A percentile compares a stretch with the other conserved stretches of the same genome.
These are phyloP conservation scores for Aspergillus clavatus DNA, from an alignment of 2,329 filamentous ascomycete species.

Conservation along the genomic window DNA sequence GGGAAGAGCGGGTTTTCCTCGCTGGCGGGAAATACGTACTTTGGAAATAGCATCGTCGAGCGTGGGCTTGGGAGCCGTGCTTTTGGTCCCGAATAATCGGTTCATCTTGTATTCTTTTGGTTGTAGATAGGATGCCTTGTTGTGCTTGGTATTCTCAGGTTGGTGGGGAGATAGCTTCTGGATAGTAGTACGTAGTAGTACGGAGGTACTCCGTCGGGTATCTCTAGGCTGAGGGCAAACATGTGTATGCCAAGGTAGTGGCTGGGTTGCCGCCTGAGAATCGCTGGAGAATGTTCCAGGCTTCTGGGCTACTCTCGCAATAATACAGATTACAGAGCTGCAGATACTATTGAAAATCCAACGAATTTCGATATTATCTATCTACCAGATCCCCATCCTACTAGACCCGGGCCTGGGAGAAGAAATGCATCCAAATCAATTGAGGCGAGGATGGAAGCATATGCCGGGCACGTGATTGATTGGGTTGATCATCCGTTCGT, in stretches of 20 bases:
- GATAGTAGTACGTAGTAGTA: no score
- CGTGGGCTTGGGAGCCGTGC: conserved; percentile 81
- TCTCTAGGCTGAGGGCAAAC: no score
- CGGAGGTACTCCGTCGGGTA: no score
- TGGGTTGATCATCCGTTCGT: no score
- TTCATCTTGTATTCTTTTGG: conserved; percentile 66
- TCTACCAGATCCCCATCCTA: no score
- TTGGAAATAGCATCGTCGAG: conserved; percentile 77
- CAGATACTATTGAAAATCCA: neutral
- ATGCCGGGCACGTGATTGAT: no score
- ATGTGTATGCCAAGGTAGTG: neutral
- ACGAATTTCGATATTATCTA: no score
- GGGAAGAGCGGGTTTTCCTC: neutral
- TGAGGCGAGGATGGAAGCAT: no score
- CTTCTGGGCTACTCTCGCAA: neutral
- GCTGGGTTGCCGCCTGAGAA: neutral
- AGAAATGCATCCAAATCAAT: no score
- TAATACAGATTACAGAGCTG: no score
- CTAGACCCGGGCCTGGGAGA: no score
- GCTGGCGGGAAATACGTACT: conserved; percentile 46
- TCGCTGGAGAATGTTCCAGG: neutral
- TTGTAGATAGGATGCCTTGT: no score
- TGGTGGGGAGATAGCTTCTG: conserved; percentile 2
- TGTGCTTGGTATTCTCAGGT: neutral
- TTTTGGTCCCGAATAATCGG: conserved; percentile 86